Evolutionary conservation across 169 alveolate species (phyloP), one percentile per base, ranked within the genome.

Genomic region (Miamiensis avidus): DNA sequence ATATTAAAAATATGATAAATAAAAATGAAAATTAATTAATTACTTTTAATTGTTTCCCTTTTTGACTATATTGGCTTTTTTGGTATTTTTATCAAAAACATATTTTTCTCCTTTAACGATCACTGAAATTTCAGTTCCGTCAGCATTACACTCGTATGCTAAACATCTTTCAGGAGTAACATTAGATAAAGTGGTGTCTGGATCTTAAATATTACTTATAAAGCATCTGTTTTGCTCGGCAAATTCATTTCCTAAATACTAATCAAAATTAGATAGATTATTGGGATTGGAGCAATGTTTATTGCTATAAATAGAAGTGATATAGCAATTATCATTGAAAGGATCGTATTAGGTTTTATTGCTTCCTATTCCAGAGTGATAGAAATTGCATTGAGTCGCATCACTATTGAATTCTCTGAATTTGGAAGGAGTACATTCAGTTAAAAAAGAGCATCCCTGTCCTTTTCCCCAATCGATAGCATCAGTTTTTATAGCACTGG

Each of bases 391-490:
- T 31, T 82, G 29, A 25, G 1, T 31, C 1, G 28, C 29, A 0
- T 65, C 81, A 30, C 34, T 34, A 6, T 72, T 16, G 73, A 78
- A 85, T 85, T 84, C 88, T 0, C 72, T 28, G 34, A 31, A 78
- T 25, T 73, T 65, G 0, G 25, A 25, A 32, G 88, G 1, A 31
- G 49, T 34, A 15, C 65, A 27, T 30, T 74, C 27, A 34, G 34
- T 33, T 49, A 85, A 74, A 49, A 87, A 87, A 1, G 29, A 75
- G 28, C 91, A 87, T 30, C 91, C 91, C 69, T 65, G 0, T 29
- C 34, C 74, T 28, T 74, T 76, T n/a, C 91, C 91, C 75, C 86
- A 87, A 15, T 65, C 27, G 30, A 78, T 32, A 15, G 27, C 26
- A n/a, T 82, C 83, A 27, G 79, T 34, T n/a, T 69, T 74, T 6